Conservation (phyloP, 345 rosid genomes). For the Firmiana major region DNA sequence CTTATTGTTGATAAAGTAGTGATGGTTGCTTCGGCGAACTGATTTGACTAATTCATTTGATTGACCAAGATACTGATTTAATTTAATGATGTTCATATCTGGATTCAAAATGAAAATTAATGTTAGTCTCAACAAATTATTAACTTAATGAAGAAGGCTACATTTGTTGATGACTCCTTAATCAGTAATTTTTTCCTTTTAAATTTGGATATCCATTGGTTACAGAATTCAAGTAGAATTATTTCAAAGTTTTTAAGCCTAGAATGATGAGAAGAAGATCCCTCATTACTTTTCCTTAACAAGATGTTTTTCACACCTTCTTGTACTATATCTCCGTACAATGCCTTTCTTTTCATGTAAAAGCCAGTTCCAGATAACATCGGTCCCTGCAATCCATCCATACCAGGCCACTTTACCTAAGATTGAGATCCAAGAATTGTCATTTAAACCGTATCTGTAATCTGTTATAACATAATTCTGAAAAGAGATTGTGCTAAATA, state of each 20-base stretch:
- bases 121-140: background rate
- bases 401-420: slow-evolving; percentile 28
- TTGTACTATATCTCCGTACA: slow-evolving; percentile 16
- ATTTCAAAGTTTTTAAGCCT: too few relatives aligned
- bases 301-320: background rate
- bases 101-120: background rate
- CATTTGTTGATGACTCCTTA: background rate
- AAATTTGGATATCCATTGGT: too few relatives aligned
- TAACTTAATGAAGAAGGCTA: background rate
- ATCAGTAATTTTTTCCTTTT: too few relatives aligned
- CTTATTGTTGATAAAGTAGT: slow-evolving; percentile 1
- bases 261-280: background rate
- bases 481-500: background rate
- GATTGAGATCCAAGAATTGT: background rate
- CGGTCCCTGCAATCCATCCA: slow-evolving; percentile 44
- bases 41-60: slow-evolving; percentile 34
- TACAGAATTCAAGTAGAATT: background rate
- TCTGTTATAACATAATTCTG: background rate
- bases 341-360: slow-evolving; percentile 40
- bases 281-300: background rate
- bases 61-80: slow-evolving; percentile 28
- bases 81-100: background rate
- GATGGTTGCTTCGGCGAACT: background rate
- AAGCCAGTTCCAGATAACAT: slow-evolving; percentile 44
- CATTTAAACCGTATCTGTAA: background rate